Evolutionary conservation across 192 early-diverging fungal species (phyloP).

Genomic region (Pilobolus umbonatus): DNA sequence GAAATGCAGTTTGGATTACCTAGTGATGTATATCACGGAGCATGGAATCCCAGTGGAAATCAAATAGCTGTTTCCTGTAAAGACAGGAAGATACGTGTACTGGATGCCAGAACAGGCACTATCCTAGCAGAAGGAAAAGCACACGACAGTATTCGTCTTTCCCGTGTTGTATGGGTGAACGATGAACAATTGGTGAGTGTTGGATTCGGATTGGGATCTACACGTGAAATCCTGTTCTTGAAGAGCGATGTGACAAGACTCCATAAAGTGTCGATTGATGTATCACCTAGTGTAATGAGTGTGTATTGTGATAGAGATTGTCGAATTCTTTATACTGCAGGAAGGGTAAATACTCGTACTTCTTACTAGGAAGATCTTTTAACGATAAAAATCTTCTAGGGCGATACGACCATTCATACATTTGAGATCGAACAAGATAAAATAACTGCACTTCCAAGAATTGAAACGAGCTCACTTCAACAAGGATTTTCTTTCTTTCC

Average conservation of each 20-base stretch:
- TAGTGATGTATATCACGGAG: constrained; percentile 39
- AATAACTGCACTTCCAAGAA: constrained; percentile 45
- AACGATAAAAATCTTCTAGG: constrained; percentile 25
- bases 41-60: constrained; percentile 63
- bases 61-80: constrained; percentile 59
- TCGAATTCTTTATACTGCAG: constrained; percentile 61
- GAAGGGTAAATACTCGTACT: constrained; percentile 35
- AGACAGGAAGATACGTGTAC: constrained; percentile 66
- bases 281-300: constrained; percentile 70
- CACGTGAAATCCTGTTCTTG: constrained; percentile 63
- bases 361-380: neutral
- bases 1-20: constrained; percentile 27
- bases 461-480: constrained; percentile 55
- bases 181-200: constrained; percentile 48
- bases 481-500: constrained; percentile 71
- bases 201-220: constrained; percentile 71
- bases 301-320: constrained; percentile 69
- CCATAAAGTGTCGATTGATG: constrained; percentile 54
- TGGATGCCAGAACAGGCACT: constrained; percentile 55
- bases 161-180: constrained; percentile 66
- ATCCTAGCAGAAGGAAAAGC: constrained; percentile 53
- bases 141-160: constrained; percentile 62
- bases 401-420: constrained; percentile 71
- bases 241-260: constrained; percentile 33
- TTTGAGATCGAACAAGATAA: constrained; percentile 56